Base-by-base conservation (phyloP, 805 yeast species). In the Kregervanrija pseudodelftensis region DNA sequence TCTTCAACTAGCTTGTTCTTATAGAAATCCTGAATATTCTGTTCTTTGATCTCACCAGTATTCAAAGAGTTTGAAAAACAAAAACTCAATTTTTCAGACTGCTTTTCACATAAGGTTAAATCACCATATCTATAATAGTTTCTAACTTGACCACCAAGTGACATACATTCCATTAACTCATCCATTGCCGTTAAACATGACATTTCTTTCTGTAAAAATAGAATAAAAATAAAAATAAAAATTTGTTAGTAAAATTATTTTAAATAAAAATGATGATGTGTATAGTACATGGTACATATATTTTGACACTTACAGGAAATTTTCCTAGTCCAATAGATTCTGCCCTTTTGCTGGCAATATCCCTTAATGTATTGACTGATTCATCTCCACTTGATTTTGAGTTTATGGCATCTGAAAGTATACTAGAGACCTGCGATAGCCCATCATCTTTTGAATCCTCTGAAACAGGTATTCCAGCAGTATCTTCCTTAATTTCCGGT, bases 131-230 rank as follows among this genome's bases (percentile, higher is more conserved):
- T 69, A 60, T 90, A 91, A 56, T 85, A 84, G 63, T 84, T 76
- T 48, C 95, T 76, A 15, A 86, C 66, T 59, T 90, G 96, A 0
- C 97, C 97, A 3, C 96, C 97, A 3, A 90, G 59, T 0, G 97
- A 85, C 65, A 85, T 88, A 61, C 98, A 91, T 39, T 78, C 81
- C 39, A 89, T 73, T 16, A 90, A 69, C 57, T 88, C 95, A 62
- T 90, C 95, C 63, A 90, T 82, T 1, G 93, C 93, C 37, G 91
- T 87, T 43, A 82, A 70, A 57, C 91, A 83, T 41, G 77, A 74
- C 89, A 83, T 56, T 43, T 64, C 68, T 46, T 55, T 61, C 64
- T 62, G 37, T 14, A 30, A 8, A 5, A 36, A 17, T n/a, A 17
- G 5, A 17, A 17, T 17, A 17, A 5, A 17, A 17, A 15, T 16